Conservation (phyloP, 345 rosid genomes). For the Erucastrum elatum region DNA sequence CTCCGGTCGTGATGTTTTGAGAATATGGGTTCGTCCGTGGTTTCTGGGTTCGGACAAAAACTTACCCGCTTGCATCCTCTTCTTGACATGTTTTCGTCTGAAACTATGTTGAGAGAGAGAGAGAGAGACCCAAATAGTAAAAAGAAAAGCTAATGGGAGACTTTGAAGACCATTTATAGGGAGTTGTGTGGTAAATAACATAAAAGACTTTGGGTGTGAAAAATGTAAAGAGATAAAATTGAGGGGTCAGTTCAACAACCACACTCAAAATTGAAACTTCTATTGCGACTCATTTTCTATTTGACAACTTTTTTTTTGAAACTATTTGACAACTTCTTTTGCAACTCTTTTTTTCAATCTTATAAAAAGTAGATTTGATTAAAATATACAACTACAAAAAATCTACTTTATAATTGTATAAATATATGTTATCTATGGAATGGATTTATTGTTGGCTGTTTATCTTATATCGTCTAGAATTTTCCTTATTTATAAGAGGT, state of each 20-base stretch:
- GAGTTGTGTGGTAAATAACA: neutral
- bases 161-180: constrained; percentile 45
- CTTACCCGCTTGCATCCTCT: constrained; percentile 62
- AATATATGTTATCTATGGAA: too few relatives aligned
- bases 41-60: constrained; percentile 58
- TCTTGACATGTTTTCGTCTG: constrained; percentile 53
- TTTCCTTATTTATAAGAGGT: too few relatives aligned
- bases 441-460: too few relatives aligned
- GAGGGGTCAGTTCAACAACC: constrained; percentile 28
- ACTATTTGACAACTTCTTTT: neutral
- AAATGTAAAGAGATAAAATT: constrained; percentile 13
- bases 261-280: constrained; percentile 11
- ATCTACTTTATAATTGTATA: too few relatives aligned
- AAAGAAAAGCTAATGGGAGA: constrained; percentile 26
- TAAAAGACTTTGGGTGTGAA: constrained; percentile 10
- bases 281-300: neutral
- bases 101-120: constrained; percentile 1
- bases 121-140: constrained; percentile 31
- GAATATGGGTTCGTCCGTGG: constrained; percentile 45
- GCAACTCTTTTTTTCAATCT: neutral
- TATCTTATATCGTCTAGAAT: too few relatives aligned
- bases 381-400: too few relatives aligned
- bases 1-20: constrained; percentile 44
- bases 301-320: too few relatives aligned
- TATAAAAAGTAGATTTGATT: too few relatives aligned